Conservation (phyloP, 805 yeast genomes). For the Candida xiaguanensis region DNA sequence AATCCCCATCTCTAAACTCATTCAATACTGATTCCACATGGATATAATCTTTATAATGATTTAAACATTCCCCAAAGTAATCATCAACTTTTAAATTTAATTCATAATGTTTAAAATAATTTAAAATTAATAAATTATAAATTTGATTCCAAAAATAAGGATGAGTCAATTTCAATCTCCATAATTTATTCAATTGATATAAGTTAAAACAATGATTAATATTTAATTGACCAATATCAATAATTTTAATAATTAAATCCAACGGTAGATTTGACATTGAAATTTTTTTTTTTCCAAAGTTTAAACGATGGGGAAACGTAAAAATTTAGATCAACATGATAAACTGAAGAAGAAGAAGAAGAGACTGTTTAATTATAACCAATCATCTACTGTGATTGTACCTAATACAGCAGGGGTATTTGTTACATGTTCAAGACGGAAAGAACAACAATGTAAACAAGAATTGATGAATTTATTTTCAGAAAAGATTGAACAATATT, state of each 20-base stretch:
- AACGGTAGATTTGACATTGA: constrained; percentile 5
- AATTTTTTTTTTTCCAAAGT: neutral
- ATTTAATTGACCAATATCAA: constrained; percentile 8
- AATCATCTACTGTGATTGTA: constrained; percentile 53
- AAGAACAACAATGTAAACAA: constrained; percentile 72
- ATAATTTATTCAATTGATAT: constrained; percentile 1
- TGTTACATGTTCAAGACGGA: constrained; percentile 82
- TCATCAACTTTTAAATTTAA: neutral
- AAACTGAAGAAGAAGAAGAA: constrained; percentile 28
- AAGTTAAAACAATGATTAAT: constrained; percentile 9
- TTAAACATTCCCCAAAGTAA: neutral
- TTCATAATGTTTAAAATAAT: constrained; percentile 3
- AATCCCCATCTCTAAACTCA: neutral
- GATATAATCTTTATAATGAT: neutral
- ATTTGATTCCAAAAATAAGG: constrained; percentile 9
- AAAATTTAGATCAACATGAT: neutral
- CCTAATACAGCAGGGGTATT: constrained; percentile 86
- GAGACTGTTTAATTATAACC: constrained; percentile 41
- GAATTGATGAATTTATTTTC: constrained; percentile 61
- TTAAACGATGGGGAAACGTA: constrained; percentile 4
- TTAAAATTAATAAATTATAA: constrained; percentile 1
- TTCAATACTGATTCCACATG: neutral
- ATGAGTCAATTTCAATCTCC: constrained; percentile 2
- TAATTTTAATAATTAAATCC: constrained; percentile 10
- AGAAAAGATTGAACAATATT: constrained; percentile 35